Evolutionary conservation across 805 yeast genomes (phyloP).

Genomic region (Nakazawaea laoshanensis): DNA sequence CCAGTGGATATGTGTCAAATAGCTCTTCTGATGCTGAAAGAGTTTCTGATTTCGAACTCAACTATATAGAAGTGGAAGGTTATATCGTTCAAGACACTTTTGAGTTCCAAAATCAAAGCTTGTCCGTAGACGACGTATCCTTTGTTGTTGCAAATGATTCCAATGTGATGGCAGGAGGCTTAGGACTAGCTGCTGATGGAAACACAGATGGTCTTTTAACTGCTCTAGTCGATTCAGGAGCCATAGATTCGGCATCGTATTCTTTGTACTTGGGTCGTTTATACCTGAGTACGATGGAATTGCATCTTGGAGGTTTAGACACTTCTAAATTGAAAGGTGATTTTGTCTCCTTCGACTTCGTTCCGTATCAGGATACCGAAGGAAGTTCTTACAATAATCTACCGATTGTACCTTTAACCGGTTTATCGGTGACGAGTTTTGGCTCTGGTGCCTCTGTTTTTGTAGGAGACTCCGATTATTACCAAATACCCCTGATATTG

Average conservation of each 20-base stretch:
- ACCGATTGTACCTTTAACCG: slow-evolving; percentile 40
- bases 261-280: slow-evolving; percentile 31
- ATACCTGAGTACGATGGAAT: slow-evolving; percentile 19
- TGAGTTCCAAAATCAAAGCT: slow-evolving; percentile 8
- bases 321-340: slow-evolving; percentile 34
- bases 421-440: slow-evolving; percentile 30
- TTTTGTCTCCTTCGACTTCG: slow-evolving; percentile 38
- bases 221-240: slow-evolving; percentile 18
- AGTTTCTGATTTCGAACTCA: slow-evolving; percentile 7
- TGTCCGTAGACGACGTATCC: slow-evolving; percentile 17
- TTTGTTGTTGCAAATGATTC: slow-evolving; percentile 32
- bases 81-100: slow-evolving; percentile 18
- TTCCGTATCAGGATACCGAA: slow-evolving; percentile 27
- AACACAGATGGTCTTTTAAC: slow-evolving; percentile 24
- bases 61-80: slow-evolving; percentile 18
- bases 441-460: slow-evolving; percentile 16
- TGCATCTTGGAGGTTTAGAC: slow-evolving; percentile 56
- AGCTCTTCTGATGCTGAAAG: slow-evolving; percentile 8
- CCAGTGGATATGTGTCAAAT: slow-evolving; percentile 12
- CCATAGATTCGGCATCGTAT: slow-evolving; percentile 31
- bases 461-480: slow-evolving; percentile 24
- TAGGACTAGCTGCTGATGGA: slow-evolving; percentile 30
- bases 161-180: slow-evolving; percentile 28
- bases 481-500: slow-evolving; percentile 43
- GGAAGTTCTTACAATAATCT: slow-evolving; percentile 14